Evolutionary conservation across 176 grass and related monocot species (phyloP).

Genomic region (Musa itinerans): DNA sequence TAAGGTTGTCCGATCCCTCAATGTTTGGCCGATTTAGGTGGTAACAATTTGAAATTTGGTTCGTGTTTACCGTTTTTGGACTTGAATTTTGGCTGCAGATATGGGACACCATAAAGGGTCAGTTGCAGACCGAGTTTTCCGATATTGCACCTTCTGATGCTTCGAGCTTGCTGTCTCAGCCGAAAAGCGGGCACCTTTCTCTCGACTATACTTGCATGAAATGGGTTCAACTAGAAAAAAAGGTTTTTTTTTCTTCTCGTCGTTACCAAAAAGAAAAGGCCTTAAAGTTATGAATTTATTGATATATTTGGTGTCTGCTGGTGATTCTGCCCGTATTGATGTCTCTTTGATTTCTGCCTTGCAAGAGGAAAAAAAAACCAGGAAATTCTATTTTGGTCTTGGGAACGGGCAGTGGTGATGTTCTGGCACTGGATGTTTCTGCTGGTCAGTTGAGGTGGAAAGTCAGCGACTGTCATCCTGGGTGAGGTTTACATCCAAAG

Average conservation of each 20-base stretch:
- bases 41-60: neutral
- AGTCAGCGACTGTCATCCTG: constrained; percentile 53
- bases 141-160: constrained; percentile 45
- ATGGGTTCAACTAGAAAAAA: constrained; percentile 70
- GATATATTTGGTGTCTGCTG: neutral
- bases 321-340: too few species aligned
- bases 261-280: neutral
- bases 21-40: neutral
- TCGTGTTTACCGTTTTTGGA: neutral
- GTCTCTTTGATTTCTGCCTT: constrained; percentile 16
- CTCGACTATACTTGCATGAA: constrained; percentile 99
- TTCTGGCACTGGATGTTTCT: constrained; percentile 54
- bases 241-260: constrained; percentile 33
- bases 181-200: constrained; percentile 75
- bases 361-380: constrained; percentile 50
- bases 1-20: constrained; percentile 31
- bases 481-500: constrained; percentile 30
- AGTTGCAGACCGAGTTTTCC: constrained; percentile 70
- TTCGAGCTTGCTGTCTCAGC: constrained; percentile 29
- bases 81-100: constrained; percentile 36
- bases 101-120: constrained; percentile 74
- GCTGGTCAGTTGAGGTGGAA: constrained; percentile 64
- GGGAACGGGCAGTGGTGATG: constrained; percentile 67
- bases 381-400: constrained; percentile 52
- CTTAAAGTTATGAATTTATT: neutral